Conservation (phyloP, 2,329 filamentous ascomycete species). For the Fulvia fulva region DNA sequence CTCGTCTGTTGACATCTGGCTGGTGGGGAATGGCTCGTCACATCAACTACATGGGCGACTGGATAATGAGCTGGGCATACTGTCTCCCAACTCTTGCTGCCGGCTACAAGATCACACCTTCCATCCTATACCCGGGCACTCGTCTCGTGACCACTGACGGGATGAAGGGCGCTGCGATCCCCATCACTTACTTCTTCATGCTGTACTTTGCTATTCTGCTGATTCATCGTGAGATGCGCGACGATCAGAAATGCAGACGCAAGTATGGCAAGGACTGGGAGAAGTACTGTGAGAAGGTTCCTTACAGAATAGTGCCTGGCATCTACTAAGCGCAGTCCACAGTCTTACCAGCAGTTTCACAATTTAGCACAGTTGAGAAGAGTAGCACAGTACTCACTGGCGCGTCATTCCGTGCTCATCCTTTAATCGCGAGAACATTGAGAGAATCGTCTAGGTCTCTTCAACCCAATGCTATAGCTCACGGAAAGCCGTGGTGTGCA, state of each 20-base stretch:
- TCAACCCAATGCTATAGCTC: not conserved
- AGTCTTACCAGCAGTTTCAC: not conserved
- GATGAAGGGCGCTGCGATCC: constrained; percentile 75
- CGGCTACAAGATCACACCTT: constrained; percentile 68
- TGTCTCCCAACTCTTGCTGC: constrained; percentile 80
- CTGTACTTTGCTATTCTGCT: constrained; percentile 85
- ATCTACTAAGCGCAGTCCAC: constrained; percentile 60
- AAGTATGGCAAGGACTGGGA: constrained; percentile 96
- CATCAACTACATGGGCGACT: constrained; percentile 95
- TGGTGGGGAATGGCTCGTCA: constrained; percentile 94
- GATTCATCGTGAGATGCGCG: constrained; percentile 78
- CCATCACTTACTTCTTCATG: constrained; percentile 92
- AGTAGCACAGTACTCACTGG: not conserved
- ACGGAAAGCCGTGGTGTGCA: not conserved
- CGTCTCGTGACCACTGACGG: constrained; percentile 56
- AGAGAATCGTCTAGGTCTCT: not conserved
- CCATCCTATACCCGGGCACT: constrained; percentile 53
- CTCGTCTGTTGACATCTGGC: constrained; percentile 74
- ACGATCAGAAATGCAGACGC: constrained; percentile 83
- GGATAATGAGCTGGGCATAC: constrained; percentile 90
- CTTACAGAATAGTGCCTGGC: constrained; percentile 76
- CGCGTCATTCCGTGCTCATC: not conserved
- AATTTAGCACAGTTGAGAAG: not conserved
- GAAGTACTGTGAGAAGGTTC: constrained; percentile 77
- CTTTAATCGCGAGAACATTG: not conserved